These are phyloP conservation scores for Beauveria sp. DNA, from an alignment of 2,329 filamentous ascomycete genomes.

Conservation along the genomic window DNA sequence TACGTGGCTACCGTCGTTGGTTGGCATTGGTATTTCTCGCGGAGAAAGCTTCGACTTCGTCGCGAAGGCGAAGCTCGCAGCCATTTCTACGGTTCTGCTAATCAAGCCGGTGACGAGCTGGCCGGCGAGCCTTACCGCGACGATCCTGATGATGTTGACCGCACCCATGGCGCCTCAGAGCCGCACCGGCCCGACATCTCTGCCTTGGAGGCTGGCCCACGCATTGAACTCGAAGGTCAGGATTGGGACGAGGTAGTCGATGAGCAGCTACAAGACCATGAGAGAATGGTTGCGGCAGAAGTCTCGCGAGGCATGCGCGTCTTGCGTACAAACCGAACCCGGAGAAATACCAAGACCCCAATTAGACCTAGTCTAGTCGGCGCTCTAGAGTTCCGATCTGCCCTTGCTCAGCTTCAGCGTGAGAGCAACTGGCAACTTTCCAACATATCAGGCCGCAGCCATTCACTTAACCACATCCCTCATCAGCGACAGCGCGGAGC, in stretches of 20 bases:
- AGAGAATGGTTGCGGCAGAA: constrained; percentile 66
- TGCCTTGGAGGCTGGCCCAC: constrained; percentile 35
- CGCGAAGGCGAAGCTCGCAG: constrained; percentile 66
- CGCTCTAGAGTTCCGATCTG: constrained; percentile 85
- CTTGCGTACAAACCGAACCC: constrained; percentile 55
- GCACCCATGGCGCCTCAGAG: constrained; percentile 14
- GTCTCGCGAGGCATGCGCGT: constrained; percentile 91
- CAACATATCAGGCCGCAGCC: constrained; percentile 58
- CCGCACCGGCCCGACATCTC: constrained; percentile 29
- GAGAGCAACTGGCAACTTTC: constrained; percentile 68
- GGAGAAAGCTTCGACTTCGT: constrained; percentile 50
- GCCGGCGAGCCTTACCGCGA: constrained; percentile 55
- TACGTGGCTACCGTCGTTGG: constrained; percentile 83
- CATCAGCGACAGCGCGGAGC: constrained; percentile 21
- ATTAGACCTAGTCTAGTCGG: constrained; percentile 91
- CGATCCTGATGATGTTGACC: constrained; percentile 34
- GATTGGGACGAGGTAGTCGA: constrained; percentile 32
- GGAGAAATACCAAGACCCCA: constrained; percentile 69
- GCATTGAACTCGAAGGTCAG: constrained; percentile 39
- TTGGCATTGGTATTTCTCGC: constrained; percentile 82
- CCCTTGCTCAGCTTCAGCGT: constrained; percentile 77
- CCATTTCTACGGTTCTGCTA: constrained; percentile 55
- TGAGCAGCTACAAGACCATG: constrained; percentile 44
- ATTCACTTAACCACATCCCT: constrained; percentile 27
- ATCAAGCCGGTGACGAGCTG: constrained; percentile 44